Conservation (phyloP, 164 flowering plant genomes). For the Brasenia schreberi region DNA sequence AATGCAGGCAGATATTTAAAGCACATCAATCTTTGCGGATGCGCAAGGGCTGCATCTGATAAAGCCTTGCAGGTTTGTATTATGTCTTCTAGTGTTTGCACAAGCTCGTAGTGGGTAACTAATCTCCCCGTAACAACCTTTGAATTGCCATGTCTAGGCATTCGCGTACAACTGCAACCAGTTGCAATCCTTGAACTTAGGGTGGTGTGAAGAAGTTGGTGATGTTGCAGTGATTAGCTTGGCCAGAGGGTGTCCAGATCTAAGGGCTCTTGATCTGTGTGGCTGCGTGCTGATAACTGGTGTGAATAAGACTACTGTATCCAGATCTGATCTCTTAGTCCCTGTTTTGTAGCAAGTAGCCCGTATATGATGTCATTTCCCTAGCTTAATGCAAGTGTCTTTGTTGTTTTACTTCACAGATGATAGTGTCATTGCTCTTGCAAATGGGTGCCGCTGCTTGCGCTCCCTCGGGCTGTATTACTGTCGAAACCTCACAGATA, state of each 20-base stretch:
- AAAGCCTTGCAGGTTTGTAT: slow-evolving; percentile 48
- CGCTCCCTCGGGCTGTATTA: slow-evolving; percentile 81
- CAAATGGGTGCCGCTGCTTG: slow-evolving; percentile 60
- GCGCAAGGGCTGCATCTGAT: slow-evolving; percentile 69
- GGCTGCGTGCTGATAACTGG: slow-evolving; percentile 90
- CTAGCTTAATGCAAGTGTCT: neutral
- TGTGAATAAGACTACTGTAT: neutral
- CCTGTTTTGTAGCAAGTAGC: neutral
- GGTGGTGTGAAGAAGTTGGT: slow-evolving; percentile 84
- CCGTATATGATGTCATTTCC: neutral
- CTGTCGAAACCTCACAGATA: slow-evolving; percentile 87
- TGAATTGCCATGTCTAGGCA: slow-evolving; percentile 34
- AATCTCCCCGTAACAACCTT: neutral
- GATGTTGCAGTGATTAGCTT: slow-evolving; percentile 77
- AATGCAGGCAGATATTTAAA: slow-evolving; percentile 57
- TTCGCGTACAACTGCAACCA: slow-evolving; percentile 59
- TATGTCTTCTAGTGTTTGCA: neutral
- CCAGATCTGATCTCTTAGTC: neutral
- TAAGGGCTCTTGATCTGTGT: slow-evolving; percentile 72
- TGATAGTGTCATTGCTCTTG: slow-evolving; percentile 83
- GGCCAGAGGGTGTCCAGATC: slow-evolving; percentile 85
- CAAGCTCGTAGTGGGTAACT: neutral
- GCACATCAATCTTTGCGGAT: slow-evolving; percentile 78
- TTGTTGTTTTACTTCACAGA: slow-evolving; percentile 30
- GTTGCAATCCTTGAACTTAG: slow-evolving; percentile 61